Percentiles rank a stretch among this genome's conserved stretches.
Conservation (phyloP, 139 green algal genomes). For the Haematococcus lacustris region DNA sequence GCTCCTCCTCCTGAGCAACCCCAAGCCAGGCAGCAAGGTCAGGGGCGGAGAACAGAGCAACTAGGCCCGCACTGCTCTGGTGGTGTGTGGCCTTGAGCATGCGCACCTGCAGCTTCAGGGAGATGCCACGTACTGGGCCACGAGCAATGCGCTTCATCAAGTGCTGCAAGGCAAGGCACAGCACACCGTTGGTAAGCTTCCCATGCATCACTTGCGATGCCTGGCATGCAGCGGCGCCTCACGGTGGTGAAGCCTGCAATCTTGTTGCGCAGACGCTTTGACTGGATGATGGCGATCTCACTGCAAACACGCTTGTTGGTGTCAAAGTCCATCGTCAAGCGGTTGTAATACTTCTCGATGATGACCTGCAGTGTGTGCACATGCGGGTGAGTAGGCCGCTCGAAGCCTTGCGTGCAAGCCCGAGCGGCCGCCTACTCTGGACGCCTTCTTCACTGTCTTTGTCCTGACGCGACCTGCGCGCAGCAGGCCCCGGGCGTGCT, state of each 20-base stretch:
- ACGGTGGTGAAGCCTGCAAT: slow-evolving; percentile 99
- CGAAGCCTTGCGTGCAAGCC: no score
- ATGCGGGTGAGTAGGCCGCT: no score
- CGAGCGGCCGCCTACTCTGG: slow-evolving; percentile 46
- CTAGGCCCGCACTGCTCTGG: no score
- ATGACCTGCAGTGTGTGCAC: slow-evolving; percentile 75
- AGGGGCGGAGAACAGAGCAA: no score
- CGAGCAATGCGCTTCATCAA: slow-evolving; percentile 99
- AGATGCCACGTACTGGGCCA: slow-evolving; percentile 97
- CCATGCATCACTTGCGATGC: no score
- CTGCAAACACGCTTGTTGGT: slow-evolving; percentile 95
- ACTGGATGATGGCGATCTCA: slow-evolving; percentile 97
- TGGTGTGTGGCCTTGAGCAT: no score
- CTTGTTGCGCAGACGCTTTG: slow-evolving; percentile 98
- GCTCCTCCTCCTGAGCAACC: slow-evolving; percentile 92
- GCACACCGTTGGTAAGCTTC: no score
- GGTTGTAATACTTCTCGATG: slow-evolving; percentile 99
- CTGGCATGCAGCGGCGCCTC: no score
- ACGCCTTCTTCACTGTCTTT: slow-evolving; percentile 99
- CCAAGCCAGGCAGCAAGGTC: no score
- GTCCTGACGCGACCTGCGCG: slow-evolving; percentile 95
- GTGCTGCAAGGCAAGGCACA: slow-evolving; percentile 69
- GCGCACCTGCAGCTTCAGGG: slow-evolving; percentile 97
- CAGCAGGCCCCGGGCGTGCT: no score
- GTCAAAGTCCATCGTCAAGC: slow-evolving; percentile 90